Percentiles rank a stretch among this genome's conserved stretches.
phyloP scores from a whole-genome alignment of 352 stramenopile genomes.

The Phytophthora foliorum region DNA sequence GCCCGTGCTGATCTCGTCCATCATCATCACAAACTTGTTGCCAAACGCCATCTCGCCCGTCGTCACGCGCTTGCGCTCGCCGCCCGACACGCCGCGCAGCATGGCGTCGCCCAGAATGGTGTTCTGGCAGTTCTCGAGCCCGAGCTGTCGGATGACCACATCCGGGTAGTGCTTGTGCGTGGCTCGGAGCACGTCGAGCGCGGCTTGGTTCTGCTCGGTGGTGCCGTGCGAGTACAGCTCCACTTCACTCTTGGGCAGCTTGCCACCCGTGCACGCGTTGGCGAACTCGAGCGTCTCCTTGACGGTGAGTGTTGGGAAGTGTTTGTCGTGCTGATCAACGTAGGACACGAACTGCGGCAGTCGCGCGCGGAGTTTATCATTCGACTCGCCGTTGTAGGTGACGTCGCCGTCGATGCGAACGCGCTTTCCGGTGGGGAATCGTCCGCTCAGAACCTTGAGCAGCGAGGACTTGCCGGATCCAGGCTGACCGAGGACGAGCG shows the following conservation, averaged over 20 bases:
- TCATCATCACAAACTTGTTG: slow-evolving; percentile 68
- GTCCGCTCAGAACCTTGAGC: slow-evolving; percentile 21
- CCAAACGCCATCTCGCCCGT: slow-evolving; percentile 84
- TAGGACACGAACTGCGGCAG: slow-evolving; percentile 51
- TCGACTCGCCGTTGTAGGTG: slow-evolving; percentile 14
- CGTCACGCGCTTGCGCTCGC: slow-evolving; percentile 75
- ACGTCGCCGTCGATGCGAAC: slow-evolving; percentile 8
- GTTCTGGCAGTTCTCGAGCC: slow-evolving; percentile 41
- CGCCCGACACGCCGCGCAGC: slow-evolving; percentile 63
- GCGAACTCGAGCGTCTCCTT: slow-evolving; percentile 58
- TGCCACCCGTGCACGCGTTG: slow-evolving; percentile 15
- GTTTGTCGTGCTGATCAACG: slow-evolving; percentile 49
- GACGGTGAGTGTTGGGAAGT: slow-evolving; percentile 56
- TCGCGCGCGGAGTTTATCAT: not conserved
- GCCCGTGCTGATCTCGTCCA: slow-evolving; percentile 94
- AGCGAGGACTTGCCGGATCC: slow-evolving; percentile 26
- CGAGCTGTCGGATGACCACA: slow-evolving; percentile 24
- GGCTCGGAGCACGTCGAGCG: slow-evolving; percentile 11
- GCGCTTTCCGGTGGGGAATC: not conserved
- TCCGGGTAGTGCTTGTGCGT: slow-evolving; percentile 22
- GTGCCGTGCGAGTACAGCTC: slow-evolving; percentile 12
- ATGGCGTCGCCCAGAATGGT: slow-evolving; percentile 65
- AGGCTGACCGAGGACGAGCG: slow-evolving; percentile 22
- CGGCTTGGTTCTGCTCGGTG: slow-evolving; percentile 18
- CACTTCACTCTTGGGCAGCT: slow-evolving; percentile 10